A percentile compares a stretch with the other conserved stretches of the same genome.
Evolutionary conservation across 805 yeast species (phyloP).

Genomic region (Suhomyces prunicola): DNA sequence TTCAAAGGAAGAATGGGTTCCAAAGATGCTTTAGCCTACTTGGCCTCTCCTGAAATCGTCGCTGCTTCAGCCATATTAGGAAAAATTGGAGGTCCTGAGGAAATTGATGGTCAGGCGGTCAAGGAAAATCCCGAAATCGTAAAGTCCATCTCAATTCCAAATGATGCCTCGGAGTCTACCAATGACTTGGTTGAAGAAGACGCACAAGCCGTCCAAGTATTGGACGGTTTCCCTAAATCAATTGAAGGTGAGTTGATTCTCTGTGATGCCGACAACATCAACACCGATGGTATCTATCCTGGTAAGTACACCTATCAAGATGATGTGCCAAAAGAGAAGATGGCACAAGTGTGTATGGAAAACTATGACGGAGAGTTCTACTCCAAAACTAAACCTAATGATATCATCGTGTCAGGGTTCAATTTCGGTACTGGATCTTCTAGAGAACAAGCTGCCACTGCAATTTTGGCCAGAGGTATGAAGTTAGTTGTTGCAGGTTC

Average conservation of each 20-base stretch:
- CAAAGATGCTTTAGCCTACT: conserved; percentile 89
- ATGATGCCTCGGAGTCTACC: conserved; percentile 24
- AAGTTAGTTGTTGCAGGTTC: conserved; percentile 93
- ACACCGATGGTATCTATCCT: conserved; percentile 98
- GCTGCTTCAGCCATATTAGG: conserved; percentile 98
- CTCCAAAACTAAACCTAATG: conserved; percentile 76
- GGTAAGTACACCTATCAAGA: conserved; percentile 99
- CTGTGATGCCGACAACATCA: conserved; percentile 95
- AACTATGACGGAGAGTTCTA: conserved; percentile 92
- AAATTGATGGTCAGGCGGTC: conserved; percentile 57
- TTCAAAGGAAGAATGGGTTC: conserved; percentile 99
- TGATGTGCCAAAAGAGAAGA: conserved; percentile 87
- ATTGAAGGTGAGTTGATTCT: conserved; percentile 89
- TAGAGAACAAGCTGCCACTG: conserved; percentile 99
- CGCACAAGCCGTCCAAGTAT: conserved; percentile 54
- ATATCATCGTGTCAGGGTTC: conserved; percentile 86
- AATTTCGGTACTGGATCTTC: conserved; percentile 99
- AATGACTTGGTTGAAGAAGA: conserved; percentile 29
- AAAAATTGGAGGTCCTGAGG: conserved; percentile 88
- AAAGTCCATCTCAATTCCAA: conserved; percentile 31
- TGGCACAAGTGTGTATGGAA: conserved; percentile 99
- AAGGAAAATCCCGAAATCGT: conserved; percentile 50
- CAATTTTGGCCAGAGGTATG: conserved; percentile 90
- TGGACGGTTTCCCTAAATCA: conserved; percentile 86
- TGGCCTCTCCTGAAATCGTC: conserved; percentile 97